Evolutionary conservation across 2,329 filamentous ascomycete species (phyloP).

Genomic region (Clonostachys chloroleuca): DNA sequence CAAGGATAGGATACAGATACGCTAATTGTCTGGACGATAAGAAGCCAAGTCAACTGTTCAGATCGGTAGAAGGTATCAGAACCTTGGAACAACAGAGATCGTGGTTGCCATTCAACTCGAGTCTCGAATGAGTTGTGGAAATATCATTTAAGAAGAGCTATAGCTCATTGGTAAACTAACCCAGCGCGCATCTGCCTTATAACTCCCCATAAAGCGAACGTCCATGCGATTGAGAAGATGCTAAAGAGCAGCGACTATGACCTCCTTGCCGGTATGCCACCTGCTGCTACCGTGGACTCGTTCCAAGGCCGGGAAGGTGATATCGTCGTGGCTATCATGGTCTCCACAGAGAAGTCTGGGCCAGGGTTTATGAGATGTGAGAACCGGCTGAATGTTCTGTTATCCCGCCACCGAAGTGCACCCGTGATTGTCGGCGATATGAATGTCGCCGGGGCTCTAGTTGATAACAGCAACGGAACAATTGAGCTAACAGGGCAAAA

Average conservation of each 20-base stretch:
- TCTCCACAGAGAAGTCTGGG: neutral
- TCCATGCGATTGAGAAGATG: neutral
- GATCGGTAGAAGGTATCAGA: no score
- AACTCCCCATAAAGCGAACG: neutral
- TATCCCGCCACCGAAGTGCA: neutral
- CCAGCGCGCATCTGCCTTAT: neutral
- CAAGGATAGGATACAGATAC: no score
- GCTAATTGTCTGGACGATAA: no score
- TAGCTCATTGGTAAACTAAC: neutral
- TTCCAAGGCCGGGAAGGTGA: neutral
- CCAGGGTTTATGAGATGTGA: neutral
- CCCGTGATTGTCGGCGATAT: conserved; percentile 1
- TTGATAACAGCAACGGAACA: no score
- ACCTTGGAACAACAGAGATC: no score
- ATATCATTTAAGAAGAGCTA: no score
- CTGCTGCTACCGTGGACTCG: conserved; percentile 1
- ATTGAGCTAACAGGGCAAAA: no score
- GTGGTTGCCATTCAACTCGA: no score
- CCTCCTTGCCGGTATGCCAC: neutral
- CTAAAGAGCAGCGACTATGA: neutral
- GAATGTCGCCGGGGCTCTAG: no score
- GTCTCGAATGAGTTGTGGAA: no score
- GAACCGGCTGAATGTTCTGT: neutral
- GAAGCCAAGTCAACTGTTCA: no score
- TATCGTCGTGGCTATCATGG: neutral